phyloP scores from a whole-genome alignment of 768 basidiomycete species.

The Lactarius pseudohatsudake region DNA sequence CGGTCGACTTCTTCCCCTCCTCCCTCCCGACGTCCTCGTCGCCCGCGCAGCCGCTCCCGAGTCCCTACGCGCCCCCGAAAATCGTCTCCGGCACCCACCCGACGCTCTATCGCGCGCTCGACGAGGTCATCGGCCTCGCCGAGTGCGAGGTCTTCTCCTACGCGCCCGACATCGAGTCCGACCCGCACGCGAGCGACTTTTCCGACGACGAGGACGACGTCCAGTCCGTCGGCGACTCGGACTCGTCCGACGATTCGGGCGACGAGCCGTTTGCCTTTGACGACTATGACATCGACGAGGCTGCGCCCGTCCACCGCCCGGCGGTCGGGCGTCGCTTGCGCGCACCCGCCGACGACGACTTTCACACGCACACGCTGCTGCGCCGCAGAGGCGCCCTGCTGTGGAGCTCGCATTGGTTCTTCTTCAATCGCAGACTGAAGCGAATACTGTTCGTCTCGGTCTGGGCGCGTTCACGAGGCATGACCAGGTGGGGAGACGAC shows the following conservation, averaged over 20 bases:
- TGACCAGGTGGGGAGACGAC: conserved; percentile 46
- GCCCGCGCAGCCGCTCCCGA: conserved; percentile 58
- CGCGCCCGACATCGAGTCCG: conserved; percentile 87
- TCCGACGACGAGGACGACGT: conserved; percentile 78
- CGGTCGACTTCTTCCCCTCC: conserved; percentile 73
- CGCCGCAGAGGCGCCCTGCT: conserved; percentile 73
- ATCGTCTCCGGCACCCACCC: conserved; percentile 86
- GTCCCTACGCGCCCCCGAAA: conserved; percentile 68
- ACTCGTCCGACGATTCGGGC: conserved; percentile 63
- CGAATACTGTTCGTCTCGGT: conserved; percentile 89
- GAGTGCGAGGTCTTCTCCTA: conserved; percentile 98
- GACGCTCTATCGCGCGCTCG: conserved; percentile 79
- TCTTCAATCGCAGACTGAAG: conserved; percentile 90
- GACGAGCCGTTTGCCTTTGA: conserved; percentile 78
- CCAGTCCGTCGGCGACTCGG: conserved; percentile 61
- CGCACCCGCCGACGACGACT: conserved; percentile 39
- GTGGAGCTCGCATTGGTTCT: conserved; percentile 98
- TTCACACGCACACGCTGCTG: conserved; percentile 45
- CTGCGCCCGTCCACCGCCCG: conserved; percentile 31
- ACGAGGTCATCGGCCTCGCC: conserved; percentile 84
- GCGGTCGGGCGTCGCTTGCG: conserved; percentile 30
- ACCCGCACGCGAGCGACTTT: conserved; percentile 87
- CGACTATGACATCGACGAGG: conserved; percentile 72
- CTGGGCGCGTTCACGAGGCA: conserved; percentile 78
- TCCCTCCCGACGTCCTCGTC: conserved; percentile 70